Conservation (phyloP, 108 stramenopile genomes). For the Cyclotella kingstonii region DNA sequence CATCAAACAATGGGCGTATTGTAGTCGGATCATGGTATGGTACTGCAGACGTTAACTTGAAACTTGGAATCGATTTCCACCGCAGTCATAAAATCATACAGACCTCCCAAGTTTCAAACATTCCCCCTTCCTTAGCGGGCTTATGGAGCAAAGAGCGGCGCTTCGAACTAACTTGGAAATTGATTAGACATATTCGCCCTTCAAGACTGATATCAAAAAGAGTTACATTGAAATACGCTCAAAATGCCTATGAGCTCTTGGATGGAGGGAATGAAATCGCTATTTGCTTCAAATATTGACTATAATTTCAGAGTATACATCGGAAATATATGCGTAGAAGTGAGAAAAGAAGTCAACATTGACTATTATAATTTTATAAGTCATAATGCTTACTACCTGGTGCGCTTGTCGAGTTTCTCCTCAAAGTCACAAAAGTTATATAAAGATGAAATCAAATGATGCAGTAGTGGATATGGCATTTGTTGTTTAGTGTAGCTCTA, state of each 20-base stretch:
- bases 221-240: conserved; percentile 49
- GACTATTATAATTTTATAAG: too few species aligned
- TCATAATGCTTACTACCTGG: too few species aligned
- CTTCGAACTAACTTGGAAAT: conserved; percentile 81
- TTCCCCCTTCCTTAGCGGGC: conserved; percentile 58
- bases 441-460: too few species aligned
- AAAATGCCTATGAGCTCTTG: conserved; percentile 70
- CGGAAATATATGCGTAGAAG: too few species aligned
- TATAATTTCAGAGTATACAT: too few species aligned
- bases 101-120: conserved; percentile 85
- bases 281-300: conserved; percentile 69
- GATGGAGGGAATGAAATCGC: conserved; percentile 67
- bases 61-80: conserved; percentile 91
- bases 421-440: too few species aligned
- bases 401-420: too few species aligned
- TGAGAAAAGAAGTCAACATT: too few species aligned
- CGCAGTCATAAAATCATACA: conserved; percentile 83
- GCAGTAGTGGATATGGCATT: too few species aligned
- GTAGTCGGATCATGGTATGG: conserved; percentile 92
- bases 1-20: conserved; percentile 72
- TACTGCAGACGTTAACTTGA: conserved; percentile 62
- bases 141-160: conserved; percentile 87
- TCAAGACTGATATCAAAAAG: conserved; percentile 71
- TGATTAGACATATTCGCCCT: conserved; percentile 67
- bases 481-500: too few species aligned